A percentile compares a stretch with the other conserved stretches of the same genome.
Evolutionary conservation across 345 rosid species (phyloP).

Genomic region (Corymbia maculata): DNA sequence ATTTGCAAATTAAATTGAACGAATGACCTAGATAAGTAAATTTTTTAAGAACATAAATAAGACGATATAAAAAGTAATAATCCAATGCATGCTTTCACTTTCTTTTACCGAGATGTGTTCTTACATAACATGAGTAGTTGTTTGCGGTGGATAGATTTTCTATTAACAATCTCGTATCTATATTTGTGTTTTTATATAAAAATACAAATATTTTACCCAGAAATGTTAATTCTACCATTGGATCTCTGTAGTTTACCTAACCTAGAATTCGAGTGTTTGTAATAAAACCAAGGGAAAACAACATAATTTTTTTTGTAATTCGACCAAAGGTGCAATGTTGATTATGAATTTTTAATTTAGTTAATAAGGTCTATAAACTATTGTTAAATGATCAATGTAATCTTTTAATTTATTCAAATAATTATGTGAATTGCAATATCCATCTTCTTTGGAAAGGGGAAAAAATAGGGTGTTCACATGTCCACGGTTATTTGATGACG

Average conservation of each 20-base stretch:
- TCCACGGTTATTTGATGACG: background rate
- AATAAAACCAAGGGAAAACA: background rate
- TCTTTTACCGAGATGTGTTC: too few relatives aligned
- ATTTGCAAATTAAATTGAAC: background rate
- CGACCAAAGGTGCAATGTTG: background rate
- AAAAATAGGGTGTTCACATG: background rate
- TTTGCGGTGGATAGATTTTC: background rate
- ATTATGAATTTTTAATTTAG: background rate
- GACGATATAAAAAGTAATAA: background rate
- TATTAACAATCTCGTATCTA: too few relatives aligned
- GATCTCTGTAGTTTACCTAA: background rate
- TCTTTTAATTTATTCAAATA: background rate
- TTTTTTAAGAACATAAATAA: background rate
- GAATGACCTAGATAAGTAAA: background rate
- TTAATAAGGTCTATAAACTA: accelerated
- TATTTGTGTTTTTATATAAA: background rate
- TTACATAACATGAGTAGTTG: background rate
- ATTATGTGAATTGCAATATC: background rate
- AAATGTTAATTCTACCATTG: background rate
- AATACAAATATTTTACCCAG: background rate
- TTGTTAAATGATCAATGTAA: background rate
- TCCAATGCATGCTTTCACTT: background rate
- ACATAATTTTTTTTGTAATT: background rate
- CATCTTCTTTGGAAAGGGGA: background rate
- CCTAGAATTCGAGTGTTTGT: background rate